These are phyloP conservation scores for Hygrophorus russula DNA, from an alignment of 768 basidiomycete species.

Conservation along the genomic window DNA sequence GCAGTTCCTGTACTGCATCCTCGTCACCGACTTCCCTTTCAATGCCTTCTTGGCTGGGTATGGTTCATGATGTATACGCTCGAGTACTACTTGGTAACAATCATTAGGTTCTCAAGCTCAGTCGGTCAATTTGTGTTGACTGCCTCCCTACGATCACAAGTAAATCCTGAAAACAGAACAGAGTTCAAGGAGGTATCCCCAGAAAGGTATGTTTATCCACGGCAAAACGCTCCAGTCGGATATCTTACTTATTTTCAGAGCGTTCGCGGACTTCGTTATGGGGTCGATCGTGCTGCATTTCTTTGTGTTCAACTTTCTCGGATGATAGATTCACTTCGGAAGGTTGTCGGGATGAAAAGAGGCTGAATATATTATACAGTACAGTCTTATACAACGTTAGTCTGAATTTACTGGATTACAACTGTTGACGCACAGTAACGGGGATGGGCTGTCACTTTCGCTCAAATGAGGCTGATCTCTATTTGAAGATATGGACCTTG, in stretches of 20 bases:
- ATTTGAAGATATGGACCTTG: not conserved
- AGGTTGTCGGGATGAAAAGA: not conserved
- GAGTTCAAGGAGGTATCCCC: slow-evolving; percentile 90
- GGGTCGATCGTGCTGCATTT: slow-evolving; percentile 96
- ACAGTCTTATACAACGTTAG: too few species aligned
- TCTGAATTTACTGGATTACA: not conserved
- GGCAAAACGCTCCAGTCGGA: not conserved
- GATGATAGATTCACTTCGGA: slow-evolving; percentile 30
- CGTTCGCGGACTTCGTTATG: slow-evolving; percentile 92
- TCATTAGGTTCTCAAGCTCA: slow-evolving; percentile 74
- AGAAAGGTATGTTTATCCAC: slow-evolving; percentile 54
- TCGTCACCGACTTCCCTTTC: slow-evolving; percentile 91
- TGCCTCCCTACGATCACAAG: slow-evolving; percentile 85
- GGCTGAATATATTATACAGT: not conserved
- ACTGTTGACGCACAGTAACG: not conserved
- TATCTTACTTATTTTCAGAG: slow-evolving; percentile 37
- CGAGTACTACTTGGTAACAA: not conserved
- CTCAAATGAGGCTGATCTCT: slow-evolving; percentile 73
- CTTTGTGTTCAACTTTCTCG: slow-evolving; percentile 98
- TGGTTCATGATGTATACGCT: slow-evolving; percentile 14
- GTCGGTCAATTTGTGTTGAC: slow-evolving; percentile 96
- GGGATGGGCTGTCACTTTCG: slow-evolving; percentile 24
- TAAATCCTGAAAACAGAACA: slow-evolving; percentile 72
- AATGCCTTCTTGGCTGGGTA: slow-evolving; percentile 97
- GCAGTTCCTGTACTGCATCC: slow-evolving; percentile 87